Evolutionary conservation across 257 asterid genomes (phyloP).

Genomic region (Leptodermis oblonga): DNA sequence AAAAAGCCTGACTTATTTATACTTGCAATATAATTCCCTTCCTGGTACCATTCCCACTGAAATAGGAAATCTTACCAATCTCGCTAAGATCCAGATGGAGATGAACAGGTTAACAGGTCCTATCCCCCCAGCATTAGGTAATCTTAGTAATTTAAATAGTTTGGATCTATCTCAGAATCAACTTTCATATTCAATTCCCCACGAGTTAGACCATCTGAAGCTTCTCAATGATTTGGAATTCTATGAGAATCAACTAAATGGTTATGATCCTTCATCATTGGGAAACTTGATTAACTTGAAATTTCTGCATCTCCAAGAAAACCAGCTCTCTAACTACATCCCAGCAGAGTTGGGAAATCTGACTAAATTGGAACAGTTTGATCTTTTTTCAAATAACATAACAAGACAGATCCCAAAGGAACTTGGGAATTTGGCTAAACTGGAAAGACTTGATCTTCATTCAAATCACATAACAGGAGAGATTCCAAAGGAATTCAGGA

Average conservation of each 20-base stretch:
- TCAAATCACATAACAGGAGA: no score
- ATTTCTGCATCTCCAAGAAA: no score
- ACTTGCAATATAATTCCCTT: not conserved
- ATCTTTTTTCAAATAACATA: conserved; percentile 26
- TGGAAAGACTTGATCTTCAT: no score
- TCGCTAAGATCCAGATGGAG: not conserved
- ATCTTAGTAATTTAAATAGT: not conserved
- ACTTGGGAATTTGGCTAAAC: no score
- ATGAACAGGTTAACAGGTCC: conserved; percentile 2
- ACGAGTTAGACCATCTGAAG: not conserved
- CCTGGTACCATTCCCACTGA: not conserved
- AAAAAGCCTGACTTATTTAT: not conserved
- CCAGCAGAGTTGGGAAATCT: not conserved
- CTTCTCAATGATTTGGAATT: no score
- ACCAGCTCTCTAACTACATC: no score
- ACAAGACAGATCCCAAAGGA: conserved; percentile 4
- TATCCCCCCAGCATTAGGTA: conserved; percentile 1
- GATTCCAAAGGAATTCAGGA: no score
- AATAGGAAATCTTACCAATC: not conserved
- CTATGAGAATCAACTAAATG: no score
- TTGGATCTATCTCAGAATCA: not conserved
- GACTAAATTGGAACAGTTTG: conserved; percentile 23
- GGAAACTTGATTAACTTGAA: no score
- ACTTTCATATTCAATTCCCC: conserved; percentile 4
- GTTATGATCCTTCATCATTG: no score